phyloP scores from a whole-genome alignment of 441 rosid species.

The Isatis lusitanica region DNA sequence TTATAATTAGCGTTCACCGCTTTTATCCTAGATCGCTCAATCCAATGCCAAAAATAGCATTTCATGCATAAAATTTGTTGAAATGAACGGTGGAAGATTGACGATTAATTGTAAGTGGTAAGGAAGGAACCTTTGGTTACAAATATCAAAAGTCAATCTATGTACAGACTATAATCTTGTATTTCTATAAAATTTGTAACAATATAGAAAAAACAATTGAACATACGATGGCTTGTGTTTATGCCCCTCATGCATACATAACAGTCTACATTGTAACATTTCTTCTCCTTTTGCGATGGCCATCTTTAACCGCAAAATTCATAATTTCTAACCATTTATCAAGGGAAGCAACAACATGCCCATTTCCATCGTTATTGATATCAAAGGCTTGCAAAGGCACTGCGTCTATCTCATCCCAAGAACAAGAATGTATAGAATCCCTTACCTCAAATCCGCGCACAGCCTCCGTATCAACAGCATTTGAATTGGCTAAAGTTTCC shows the following conservation, averaged over 20 bases:
- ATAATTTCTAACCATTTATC: not conserved
- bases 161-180: not conserved
- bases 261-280: slow-evolving; percentile 15
- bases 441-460: slow-evolving; percentile 19
- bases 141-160: not conserved
- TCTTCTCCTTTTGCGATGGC: slow-evolving; percentile 14
- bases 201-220: not conserved
- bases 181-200: not conserved
- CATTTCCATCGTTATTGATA: slow-evolving; percentile 15
- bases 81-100: not conserved
- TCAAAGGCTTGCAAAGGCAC: slow-evolving; percentile 39
- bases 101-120: not conserved
- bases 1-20: not conserved
- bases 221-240: slow-evolving; percentile 12
- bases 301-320: not conserved
- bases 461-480: not conserved
- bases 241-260: not conserved
- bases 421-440: slow-evolving; percentile 22
- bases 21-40: not conserved
- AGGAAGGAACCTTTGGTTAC: not conserved
- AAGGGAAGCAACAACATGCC: slow-evolving; percentile 24
- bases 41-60: slow-evolving; percentile 19
- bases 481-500: slow-evolving; percentile 21
- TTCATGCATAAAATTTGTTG: not conserved
- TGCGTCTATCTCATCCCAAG: slow-evolving; percentile 22